Evolutionary conservation across 768 basidiomycete species (phyloP).

Genomic region (Daedaleopsis sinensis): DNA sequence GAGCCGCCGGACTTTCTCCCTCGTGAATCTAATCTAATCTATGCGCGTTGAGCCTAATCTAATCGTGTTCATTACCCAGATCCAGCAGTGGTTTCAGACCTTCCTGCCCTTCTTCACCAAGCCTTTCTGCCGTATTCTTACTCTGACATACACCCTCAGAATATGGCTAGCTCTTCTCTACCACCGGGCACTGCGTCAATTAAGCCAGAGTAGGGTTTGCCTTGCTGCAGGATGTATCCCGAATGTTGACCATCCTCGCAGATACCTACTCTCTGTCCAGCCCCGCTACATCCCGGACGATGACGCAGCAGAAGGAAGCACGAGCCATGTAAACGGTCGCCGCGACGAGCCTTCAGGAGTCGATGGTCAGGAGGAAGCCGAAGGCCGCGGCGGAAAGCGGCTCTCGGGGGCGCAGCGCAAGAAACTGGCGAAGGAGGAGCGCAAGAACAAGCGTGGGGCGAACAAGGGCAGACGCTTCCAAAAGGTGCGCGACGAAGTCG

Average conservation of each 20-base stretch:
- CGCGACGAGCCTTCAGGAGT: constrained; percentile 11
- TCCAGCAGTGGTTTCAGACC: too few relatives aligned
- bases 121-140: background rate
- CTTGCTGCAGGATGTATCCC: too few relatives aligned
- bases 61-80: too few relatives aligned
- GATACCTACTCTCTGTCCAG: constrained; percentile 43
- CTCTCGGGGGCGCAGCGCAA: constrained; percentile 41
- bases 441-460: constrained; percentile 74
- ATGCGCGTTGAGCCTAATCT: too few relatives aligned
- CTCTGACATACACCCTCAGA: too few relatives aligned
- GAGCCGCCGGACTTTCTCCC: too few relatives aligned
- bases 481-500: constrained; percentile 76
- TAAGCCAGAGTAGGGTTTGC: constrained; percentile 49
- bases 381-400: constrained; percentile 26
- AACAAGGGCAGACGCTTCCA: constrained; percentile 85
- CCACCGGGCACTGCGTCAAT: constrained; percentile 52
- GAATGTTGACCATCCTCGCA: constrained; percentile 14
- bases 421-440: constrained; percentile 62
- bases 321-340: constrained; percentile 34
- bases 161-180: constrained; percentile 2
- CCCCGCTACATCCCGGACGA: constrained; percentile 46
- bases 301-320: constrained; percentile 66
- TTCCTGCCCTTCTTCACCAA: background rate
- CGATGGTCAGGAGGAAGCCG: constrained; percentile 23
- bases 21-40: too few relatives aligned